Base-by-base conservation (phyloP, 1,284 basidiomycete species). In the Agaricales sp. region DNA sequence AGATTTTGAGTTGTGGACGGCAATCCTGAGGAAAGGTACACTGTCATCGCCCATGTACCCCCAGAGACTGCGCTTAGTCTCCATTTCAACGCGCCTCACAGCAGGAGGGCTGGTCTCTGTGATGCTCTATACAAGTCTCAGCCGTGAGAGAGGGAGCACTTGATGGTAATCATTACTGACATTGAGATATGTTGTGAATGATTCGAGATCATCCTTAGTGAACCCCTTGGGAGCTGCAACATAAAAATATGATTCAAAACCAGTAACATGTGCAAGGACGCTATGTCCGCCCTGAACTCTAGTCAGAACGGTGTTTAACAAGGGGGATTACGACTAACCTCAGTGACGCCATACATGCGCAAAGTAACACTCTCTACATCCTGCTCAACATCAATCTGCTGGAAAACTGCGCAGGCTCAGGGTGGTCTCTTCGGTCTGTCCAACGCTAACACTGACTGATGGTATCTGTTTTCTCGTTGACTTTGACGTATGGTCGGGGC, bases 311-410 rank as follows among this genome's bases (percentile, higher is more conserved):
- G 23, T 11, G 30, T 49, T 41, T 56, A 37, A 54, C 46, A 50
- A 23, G 37, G 18, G 38, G 12, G 22, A 37, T 12, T 2, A 25
- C 21, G 30, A 50, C 45, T 35, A 51, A 86, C 89, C 68, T 92
- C 71, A 2, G 91, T 96, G 3, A 96, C 87, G 43, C 93, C 93
- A 63, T 85, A 97, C 67, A 96, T 80, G 37, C 89, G 74, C 25
- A 96, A 58, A 44, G 73, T 74, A 0, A 77, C 70, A 1, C 65
- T 68, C 20, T 71, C 70, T 3, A 58, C 57, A 52, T 86, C 82
- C 52, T 89, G 82, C 55, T 94, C 89, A 8, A 97, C 75, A 54
- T 97, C 94, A 51, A 93, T 93, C 63, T 97, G 94, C 62, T 97
- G 93, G 58, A 97, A 96, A 14, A 86, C 87, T 89, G 51, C 2